phyloP scores from a whole-genome alignment of 129 eudicot species.

The Helianthus tuberosus region DNA sequence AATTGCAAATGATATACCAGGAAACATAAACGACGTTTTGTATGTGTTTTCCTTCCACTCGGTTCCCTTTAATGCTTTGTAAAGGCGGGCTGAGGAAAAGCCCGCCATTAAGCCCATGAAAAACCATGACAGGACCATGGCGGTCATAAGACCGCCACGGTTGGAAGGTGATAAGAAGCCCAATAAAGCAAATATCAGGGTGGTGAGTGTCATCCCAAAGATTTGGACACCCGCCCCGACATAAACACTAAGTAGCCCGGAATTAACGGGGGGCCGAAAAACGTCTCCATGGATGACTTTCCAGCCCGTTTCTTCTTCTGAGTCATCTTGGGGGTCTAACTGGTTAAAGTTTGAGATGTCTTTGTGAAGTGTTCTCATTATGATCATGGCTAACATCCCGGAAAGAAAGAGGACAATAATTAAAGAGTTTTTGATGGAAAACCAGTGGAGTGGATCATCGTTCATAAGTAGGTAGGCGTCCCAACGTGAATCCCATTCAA shows the following conservation, averaged over 20 bases:
- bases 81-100: slow-evolving; percentile 34
- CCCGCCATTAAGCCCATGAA: slow-evolving; percentile 47
- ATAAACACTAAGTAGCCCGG: slow-evolving; percentile 62
- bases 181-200: slow-evolving; percentile 75
- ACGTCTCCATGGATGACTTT: slow-evolving; percentile 88
- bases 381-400: slow-evolving; percentile 90
- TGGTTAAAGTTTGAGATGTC: slow-evolving; percentile 77
- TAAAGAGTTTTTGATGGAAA: slow-evolving; percentile 78
- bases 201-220: slow-evolving; percentile 75
- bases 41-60: slow-evolving; percentile 39
- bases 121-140: no score
- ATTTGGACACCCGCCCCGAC: slow-evolving; percentile 81
- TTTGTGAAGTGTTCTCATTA: slow-evolving; percentile 78
- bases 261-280: slow-evolving; percentile 63
- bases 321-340: slow-evolving; percentile 47
- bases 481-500: slow-evolving; percentile 92
- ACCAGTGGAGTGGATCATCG: slow-evolving; percentile 87
- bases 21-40: slow-evolving; percentile 66
- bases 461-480: slow-evolving; percentile 83
- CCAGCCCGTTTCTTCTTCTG: slow-evolving; percentile 74
- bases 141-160: neutral
- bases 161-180: slow-evolving; percentile 86
- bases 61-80: slow-evolving; percentile 68
- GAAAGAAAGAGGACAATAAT: slow-evolving; percentile 83
- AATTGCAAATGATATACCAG: slow-evolving; percentile 60